Percentiles rank a stretch among this genome's conserved stretches.
These are phyloP conservation scores for Arabidopsis thaliana DNA, from an alignment of 345 rosid species.

Conservation along the genomic window DNA sequence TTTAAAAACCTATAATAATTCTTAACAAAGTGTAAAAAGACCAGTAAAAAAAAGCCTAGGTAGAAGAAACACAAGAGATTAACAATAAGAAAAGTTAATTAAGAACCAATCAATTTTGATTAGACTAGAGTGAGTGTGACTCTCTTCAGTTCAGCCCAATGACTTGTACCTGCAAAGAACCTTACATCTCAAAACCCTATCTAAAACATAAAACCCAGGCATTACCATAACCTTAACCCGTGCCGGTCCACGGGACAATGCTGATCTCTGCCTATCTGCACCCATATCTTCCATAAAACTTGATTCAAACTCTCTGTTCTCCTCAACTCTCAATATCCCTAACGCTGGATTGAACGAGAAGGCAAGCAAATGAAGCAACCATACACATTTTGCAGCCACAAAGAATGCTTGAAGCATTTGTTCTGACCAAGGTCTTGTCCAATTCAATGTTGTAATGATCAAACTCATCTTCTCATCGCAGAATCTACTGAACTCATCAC, in stretches of 20 bases:
- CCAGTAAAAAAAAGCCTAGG: slow-evolving; percentile 13
- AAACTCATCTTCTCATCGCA: slow-evolving; percentile 97
- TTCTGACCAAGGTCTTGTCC: slow-evolving; percentile 96
- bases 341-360: slow-evolving; percentile 83
- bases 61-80: slow-evolving; percentile 2
- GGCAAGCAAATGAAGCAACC: slow-evolving; percentile 95
- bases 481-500: slow-evolving; percentile 93
- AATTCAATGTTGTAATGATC: slow-evolving; percentile 72
- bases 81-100: neutral
- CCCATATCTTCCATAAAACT: slow-evolving; percentile 89
- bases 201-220: slow-evolving; percentile 91
- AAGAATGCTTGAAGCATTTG: slow-evolving; percentile 87
- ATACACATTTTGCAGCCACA: slow-evolving; percentile 87
- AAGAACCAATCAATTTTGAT: slow-evolving; percentile 10
- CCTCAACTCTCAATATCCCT: slow-evolving; percentile 82
- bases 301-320: slow-evolving; percentile 68
- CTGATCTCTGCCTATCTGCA: slow-evolving; percentile 52
- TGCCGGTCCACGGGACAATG: slow-evolving; percentile 45
- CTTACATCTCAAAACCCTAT: slow-evolving; percentile 84
- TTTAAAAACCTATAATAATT: neutral
- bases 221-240: slow-evolving; percentile 89
- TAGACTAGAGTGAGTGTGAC: slow-evolving; percentile 13
- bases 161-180: slow-evolving; percentile 84
- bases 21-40: slow-evolving; percentile 8
- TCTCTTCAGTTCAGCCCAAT: slow-evolving; percentile 46